phyloP scores from a whole-genome alignment of 306 rosid genomes.

The Lathyrus aphaca region DNA sequence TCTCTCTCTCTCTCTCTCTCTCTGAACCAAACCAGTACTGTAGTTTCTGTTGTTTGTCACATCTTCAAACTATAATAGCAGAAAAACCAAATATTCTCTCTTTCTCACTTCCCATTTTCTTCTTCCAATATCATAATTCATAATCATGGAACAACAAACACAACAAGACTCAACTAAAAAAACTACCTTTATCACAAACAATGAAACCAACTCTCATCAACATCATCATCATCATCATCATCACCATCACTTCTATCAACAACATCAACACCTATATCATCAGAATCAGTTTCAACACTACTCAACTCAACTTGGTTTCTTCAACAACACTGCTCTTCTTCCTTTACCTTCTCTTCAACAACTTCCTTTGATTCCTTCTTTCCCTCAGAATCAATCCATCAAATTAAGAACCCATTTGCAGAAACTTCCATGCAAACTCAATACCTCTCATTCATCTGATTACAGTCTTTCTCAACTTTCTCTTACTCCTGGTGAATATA shows the following conservation, averaged over 20 bases:
- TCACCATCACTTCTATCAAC: constrained; percentile 47
- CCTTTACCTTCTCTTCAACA: constrained; percentile 85
- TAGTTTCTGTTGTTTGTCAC: constrained; percentile 46
- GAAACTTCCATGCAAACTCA: constrained; percentile 73
- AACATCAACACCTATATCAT: constrained; percentile 38
- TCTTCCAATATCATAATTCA: constrained; percentile 40
- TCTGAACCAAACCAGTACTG: constrained; percentile 39
- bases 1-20: constrained; percentile 39
- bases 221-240: constrained; percentile 43
- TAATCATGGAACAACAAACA: constrained; percentile 64
- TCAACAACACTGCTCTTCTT: constrained; percentile 74
- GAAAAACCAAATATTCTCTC: constrained; percentile 21
- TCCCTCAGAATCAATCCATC: constrained; percentile 58
- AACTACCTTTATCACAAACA: constrained; percentile 25
- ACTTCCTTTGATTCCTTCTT: constrained; percentile 67
- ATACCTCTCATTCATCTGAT: constrained; percentile 60
- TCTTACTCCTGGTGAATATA: constrained; percentile 53
- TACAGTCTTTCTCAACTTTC: constrained; percentile 53
- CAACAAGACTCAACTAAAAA: constrained; percentile 69
- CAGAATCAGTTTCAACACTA: constrained; percentile 59
- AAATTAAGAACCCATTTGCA: constrained; percentile 68
- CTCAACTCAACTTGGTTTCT: constrained; percentile 60
- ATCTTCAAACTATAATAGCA: constrained; percentile 36
- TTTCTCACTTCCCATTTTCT: constrained; percentile 34
- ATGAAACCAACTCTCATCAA: background rate